These are phyloP conservation scores for Irpex sp. DNA, from an alignment of 1,284 basidiomycete species.

Conservation along the genomic window DNA sequence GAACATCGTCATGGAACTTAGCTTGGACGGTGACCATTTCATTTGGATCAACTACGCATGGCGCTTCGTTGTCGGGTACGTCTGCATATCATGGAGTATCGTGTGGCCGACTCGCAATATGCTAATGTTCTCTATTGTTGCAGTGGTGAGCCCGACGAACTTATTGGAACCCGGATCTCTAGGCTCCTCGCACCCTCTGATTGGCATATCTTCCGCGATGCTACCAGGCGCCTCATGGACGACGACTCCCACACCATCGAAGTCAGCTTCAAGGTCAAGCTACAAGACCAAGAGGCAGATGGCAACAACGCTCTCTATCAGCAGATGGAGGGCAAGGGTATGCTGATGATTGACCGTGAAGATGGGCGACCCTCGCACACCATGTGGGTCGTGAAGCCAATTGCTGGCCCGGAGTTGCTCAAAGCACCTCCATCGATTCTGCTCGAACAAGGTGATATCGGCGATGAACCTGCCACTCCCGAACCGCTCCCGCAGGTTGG, in stretches of 20 bases:
- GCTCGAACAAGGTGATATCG: conserved; percentile 53
- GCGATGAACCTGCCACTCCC: conserved; percentile 37
- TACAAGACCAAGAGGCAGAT: conserved; percentile 55
- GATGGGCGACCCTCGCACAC: conserved; percentile 89
- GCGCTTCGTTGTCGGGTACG: conserved; percentile 90
- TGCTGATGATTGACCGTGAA: conserved; percentile 95
- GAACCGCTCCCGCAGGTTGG: conserved; percentile 25
- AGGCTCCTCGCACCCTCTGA: conserved; percentile 83
- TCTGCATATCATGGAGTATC: conserved; percentile 5
- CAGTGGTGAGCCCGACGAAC: conserved; percentile 82
- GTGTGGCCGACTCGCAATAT: conserved; percentile 7
- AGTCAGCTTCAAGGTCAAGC: conserved; percentile 82
- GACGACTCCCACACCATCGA: conserved; percentile 96
- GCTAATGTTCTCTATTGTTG: conserved; percentile 9
- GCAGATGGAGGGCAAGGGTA: conserved; percentile 96
- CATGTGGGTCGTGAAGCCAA: conserved; percentile 98
- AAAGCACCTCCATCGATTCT: conserved; percentile 54
- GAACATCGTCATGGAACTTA: conserved; percentile 94
- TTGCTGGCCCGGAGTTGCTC: conserved; percentile 65
- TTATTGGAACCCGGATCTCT: conserved; percentile 81
- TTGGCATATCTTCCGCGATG: conserved; percentile 83
- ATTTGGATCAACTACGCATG: conserved; percentile 95
- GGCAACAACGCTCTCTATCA: conserved; percentile 69
- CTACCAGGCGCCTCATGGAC: conserved; percentile 80
- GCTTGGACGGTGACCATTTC: conserved; percentile 89